Conservation (phyloP, 495 filamentous ascomycete species). For the Bryoglossum gracile region DNA sequence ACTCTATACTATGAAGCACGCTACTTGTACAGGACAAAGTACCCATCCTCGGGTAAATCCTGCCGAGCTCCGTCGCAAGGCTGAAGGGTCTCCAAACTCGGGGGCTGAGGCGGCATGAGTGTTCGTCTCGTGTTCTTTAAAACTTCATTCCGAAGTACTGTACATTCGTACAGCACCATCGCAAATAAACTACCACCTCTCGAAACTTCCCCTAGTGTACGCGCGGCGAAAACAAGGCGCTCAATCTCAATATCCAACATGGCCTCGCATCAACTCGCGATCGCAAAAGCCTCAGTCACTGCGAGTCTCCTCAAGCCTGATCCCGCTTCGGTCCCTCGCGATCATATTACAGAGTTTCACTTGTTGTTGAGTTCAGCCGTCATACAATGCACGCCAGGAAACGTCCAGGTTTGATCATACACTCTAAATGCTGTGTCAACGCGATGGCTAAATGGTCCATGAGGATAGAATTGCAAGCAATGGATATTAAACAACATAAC, state of each 20-base stretch:
- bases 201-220: no score
- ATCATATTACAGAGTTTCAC: slow-evolving; percentile 69
- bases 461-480: slow-evolving; percentile 72
- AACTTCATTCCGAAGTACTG: no score
- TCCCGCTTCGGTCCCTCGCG: slow-evolving; percentile 58
- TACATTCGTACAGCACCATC: neutral
- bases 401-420: slow-evolving; percentile 91
- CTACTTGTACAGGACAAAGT: no score
- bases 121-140: no score
- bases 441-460: slow-evolving; percentile 47
- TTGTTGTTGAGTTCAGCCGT: slow-evolving; percentile 57
- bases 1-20: no score
- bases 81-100: no score
- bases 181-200: neutral
- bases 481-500: slow-evolving; percentile 72
- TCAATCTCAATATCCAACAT: no score
- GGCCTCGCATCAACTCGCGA: slow-evolving; percentile 68
- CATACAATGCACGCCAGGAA: slow-evolving; percentile 68
- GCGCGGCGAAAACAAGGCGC: no score
- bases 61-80: no score
- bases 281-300: slow-evolving; percentile 74
- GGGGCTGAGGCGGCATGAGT: no score
- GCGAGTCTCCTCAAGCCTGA: slow-evolving; percentile 71
- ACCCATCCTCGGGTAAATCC: no score
- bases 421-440: slow-evolving; percentile 42